Base-by-base conservation (phyloP, 805 yeast species). In the Zygosaccharomyces pseudorouxii region DNA sequence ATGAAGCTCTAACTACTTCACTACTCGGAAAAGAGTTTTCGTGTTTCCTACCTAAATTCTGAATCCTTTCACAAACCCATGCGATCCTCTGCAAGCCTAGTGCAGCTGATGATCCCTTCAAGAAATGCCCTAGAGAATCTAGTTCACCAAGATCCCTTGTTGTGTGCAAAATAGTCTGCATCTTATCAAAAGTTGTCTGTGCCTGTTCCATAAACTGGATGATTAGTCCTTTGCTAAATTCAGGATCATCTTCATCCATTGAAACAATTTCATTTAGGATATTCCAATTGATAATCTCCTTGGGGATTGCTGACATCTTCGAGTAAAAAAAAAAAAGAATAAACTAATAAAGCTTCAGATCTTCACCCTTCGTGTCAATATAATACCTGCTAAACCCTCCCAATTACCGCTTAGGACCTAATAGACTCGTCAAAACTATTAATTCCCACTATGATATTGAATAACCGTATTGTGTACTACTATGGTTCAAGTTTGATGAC, bases 211-310 rank as follows among this genome's bases (percentile, higher is more conserved):
- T 87, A 66, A 87, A 92, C 28, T 95, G 89, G 51, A 79, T 79
- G 47, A 92, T 84, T 49, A 93, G 73, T 31, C 85, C 77, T 58
- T 80, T 74, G 29, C 92, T 83, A 72, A 93, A 93, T 6, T 89
- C 96, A 50, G 90, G 93, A 62, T 86, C 96, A 60, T 92, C 98
- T 62, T 92, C 97, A 68, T 93, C 99, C 97, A 93, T 90, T 46
- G 87, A 82, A 44, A 90, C 78, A 49, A 93, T 75, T 71, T 93
- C 98, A 48, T 83, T 80, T 64, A 93, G 84, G 25, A 89, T 92
- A 38, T 78, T 72, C 96, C 96, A 89, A 65, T 89, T 90, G 52
- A 93, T 83, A 54, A 87, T 72, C 36, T 87, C 95, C 8, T 81
- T 48, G 64, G 56, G 66, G 25, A 63, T 58, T 19, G 48, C 38